Evolutionary conservation across 176 grass and related monocot species (phyloP).

Genomic region (Juncus inflexus): DNA sequence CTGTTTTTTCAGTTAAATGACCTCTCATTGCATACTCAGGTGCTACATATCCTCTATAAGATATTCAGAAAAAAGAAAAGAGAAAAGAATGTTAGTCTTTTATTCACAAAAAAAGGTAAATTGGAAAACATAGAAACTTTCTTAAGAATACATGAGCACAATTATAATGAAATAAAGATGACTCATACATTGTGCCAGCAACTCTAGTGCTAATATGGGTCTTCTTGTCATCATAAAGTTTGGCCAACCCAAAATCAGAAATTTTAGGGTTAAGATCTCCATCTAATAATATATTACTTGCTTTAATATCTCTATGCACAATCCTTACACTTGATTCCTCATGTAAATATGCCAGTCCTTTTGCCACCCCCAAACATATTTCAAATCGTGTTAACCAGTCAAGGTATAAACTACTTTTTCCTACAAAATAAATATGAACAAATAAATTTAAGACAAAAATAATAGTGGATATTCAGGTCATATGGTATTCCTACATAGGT

Average conservation of each 20-base stretch:
- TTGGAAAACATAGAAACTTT: too few relatives aligned
- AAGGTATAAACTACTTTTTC: constrained; percentile 34
- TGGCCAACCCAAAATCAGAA: constrained; percentile 83
- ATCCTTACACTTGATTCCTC: constrained; percentile 74
- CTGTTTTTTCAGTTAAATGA: constrained; percentile 60
- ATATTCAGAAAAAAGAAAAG: not conserved
- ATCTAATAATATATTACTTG: constrained; percentile 80
- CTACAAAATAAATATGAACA: constrained; percentile 35
- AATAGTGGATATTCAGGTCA: not conserved
- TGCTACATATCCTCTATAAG: constrained; percentile 37
- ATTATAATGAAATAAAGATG: too few relatives aligned
- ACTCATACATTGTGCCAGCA: constrained; percentile 82
- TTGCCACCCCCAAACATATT: constrained; percentile 69
- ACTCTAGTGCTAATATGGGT: constrained; percentile 87
- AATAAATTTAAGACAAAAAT: not conserved
- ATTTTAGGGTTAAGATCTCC: constrained; percentile 70
- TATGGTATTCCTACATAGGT: not conserved
- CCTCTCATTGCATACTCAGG: constrained; percentile 71
- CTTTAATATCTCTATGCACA: constrained; percentile 86
- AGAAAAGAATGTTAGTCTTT: not conserved
- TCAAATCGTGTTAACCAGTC: constrained; percentile 71
- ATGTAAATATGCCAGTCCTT: constrained; percentile 70
- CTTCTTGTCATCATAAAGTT: constrained; percentile 79
- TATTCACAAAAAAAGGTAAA: not conserved
- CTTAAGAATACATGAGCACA: too few relatives aligned